phyloP scores from a whole-genome alignment of 2,329 filamentous ascomycete species.

The Pseudophaeomoniella oleicola region DNA sequence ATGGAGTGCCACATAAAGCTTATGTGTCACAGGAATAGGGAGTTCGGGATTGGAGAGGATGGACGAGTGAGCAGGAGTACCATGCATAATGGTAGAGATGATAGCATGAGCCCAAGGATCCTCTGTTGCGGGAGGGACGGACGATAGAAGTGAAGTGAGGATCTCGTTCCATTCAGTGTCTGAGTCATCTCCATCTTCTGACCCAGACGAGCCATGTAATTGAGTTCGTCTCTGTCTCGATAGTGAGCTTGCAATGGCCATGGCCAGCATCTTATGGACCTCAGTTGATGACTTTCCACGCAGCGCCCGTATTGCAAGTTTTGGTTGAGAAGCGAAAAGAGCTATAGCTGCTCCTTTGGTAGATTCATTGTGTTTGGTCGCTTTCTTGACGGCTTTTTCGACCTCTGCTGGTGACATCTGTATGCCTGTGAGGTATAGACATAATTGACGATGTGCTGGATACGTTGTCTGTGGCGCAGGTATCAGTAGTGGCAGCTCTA shows the following conservation, averaged over 20 bases:
- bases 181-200: slow-evolving; percentile 4
- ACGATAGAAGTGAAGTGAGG: neutral
- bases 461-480: slow-evolving; percentile 24
- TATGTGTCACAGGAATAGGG: slow-evolving; percentile 44
- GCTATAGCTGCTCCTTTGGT: slow-evolving; percentile 51
- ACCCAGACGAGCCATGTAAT: neutral
- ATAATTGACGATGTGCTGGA: slow-evolving; percentile 43
- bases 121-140: slow-evolving; percentile 30
- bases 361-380: slow-evolving; percentile 38
- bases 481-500: slow-evolving; percentile 24
- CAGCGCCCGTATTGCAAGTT: slow-evolving; percentile 42
- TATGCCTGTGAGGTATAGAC: slow-evolving; percentile 45
- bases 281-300: slow-evolving; percentile 33
- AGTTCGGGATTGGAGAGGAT: slow-evolving; percentile 40
- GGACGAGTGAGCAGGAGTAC: slow-evolving; percentile 34
- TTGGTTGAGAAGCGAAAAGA: slow-evolving; percentile 44
- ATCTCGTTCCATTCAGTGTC: slow-evolving; percentile 13
- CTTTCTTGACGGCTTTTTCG: slow-evolving; percentile 31
- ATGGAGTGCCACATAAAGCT: slow-evolving; percentile 45
- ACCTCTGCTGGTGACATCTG: slow-evolving; percentile 36
- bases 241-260: slow-evolving; percentile 31
- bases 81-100: slow-evolving; percentile 43
- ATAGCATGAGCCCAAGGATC: slow-evolving; percentile 49
- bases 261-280: slow-evolving; percentile 37
- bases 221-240: slow-evolving; percentile 11